Evolutionary conservation across 371 early-diverging fungal genomes (phyloP).

Genomic region (Mucor sp.): DNA sequence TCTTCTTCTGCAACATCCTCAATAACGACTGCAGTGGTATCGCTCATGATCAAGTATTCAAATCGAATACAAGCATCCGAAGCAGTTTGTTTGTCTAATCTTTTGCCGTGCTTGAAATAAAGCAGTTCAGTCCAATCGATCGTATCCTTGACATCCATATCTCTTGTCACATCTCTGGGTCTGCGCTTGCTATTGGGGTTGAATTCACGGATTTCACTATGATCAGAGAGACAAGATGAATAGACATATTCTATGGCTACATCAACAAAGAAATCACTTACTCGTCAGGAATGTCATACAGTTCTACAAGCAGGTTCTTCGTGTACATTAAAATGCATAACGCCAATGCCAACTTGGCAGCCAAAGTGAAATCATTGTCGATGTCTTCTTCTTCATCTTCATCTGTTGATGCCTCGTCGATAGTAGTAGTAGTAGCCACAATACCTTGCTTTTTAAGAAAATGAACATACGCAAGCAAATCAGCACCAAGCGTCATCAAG

Average conservation of each 20-base stretch:
- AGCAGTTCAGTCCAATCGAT: slow-evolving; percentile 30
- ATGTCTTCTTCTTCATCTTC: slow-evolving; percentile 3
- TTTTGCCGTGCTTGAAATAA: slow-evolving; percentile 14
- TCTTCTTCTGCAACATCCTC: not conserved
- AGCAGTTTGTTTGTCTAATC: slow-evolving; percentile 13
- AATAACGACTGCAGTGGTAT: slow-evolving; percentile 15
- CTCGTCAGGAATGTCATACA: slow-evolving; percentile 70
- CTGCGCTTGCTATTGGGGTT: slow-evolving; percentile 14
- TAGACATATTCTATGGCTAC: too few species aligned
- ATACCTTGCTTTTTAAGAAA: slow-evolving; percentile 23
- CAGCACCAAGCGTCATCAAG: slow-evolving; percentile 70
- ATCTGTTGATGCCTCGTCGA: slow-evolving; percentile 7
- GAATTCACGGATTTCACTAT: slow-evolving; percentile 23
- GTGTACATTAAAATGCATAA: slow-evolving; percentile 62
- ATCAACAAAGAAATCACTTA: slow-evolving; percentile 21
- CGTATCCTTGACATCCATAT: slow-evolving; percentile 9
- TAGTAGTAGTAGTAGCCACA: not conserved
- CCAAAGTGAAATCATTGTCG: slow-evolving; percentile 19
- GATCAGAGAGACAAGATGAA: not conserved
- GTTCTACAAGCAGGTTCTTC: slow-evolving; percentile 60
- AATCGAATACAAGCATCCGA: slow-evolving; percentile 29
- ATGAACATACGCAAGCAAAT: slow-evolving; percentile 52
- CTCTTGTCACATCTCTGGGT: slow-evolving; percentile 20
- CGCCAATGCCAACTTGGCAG: slow-evolving; percentile 44
- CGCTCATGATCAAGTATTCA: slow-evolving; percentile 28